Evolutionary conservation across 2,329 filamentous ascomycete species (phyloP).

Genomic region (Paramyrothecium sp.): DNA sequence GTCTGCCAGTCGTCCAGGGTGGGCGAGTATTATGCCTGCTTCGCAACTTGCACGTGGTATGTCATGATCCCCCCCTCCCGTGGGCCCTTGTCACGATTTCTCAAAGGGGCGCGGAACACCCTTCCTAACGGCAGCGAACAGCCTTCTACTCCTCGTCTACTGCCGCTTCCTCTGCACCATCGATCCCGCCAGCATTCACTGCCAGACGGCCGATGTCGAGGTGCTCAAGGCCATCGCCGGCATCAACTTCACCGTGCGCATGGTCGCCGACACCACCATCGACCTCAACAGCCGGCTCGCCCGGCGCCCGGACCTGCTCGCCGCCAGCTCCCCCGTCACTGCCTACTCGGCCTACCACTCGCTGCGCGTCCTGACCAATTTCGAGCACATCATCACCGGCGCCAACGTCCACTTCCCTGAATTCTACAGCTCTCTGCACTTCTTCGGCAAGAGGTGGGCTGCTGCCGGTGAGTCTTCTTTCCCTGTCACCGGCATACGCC

Average conservation of each 20-base stretch:
- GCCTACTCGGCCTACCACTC: slow-evolving; percentile 32
- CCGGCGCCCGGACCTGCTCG: slow-evolving; percentile 26
- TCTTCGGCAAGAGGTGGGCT: slow-evolving; percentile 31
- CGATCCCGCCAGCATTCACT: slow-evolving; percentile 18
- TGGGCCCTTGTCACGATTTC: background rate
- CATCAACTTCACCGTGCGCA: slow-evolving; percentile 34
- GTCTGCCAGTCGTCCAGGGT: slow-evolving; percentile 28
- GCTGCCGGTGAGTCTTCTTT: slow-evolving; percentile 24
- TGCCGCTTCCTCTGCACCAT: slow-evolving; percentile 27
- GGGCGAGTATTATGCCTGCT: slow-evolving; percentile 33
- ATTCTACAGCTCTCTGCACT: slow-evolving; percentile 30
- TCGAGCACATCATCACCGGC: slow-evolving; percentile 29
- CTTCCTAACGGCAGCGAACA: slow-evolving; percentile 5
- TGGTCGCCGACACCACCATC: slow-evolving; percentile 32
- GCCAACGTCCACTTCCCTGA: slow-evolving; percentile 29
- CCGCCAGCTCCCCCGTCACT: slow-evolving; percentile 29
- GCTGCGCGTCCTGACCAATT: slow-evolving; percentile 28
- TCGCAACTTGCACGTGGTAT: slow-evolving; percentile 32
- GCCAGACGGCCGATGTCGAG: slow-evolving; percentile 22
- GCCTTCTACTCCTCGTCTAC: slow-evolving; percentile 31
- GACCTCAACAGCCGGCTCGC: slow-evolving; percentile 31
- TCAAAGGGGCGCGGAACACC: too few relatives aligned
- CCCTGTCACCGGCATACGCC: background rate
- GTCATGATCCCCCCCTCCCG: background rate
- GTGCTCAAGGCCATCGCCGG: slow-evolving; percentile 32